Conservation (phyloP, 2,329 filamentous ascomycete genomes). For the Lachnellula occidentalis region DNA sequence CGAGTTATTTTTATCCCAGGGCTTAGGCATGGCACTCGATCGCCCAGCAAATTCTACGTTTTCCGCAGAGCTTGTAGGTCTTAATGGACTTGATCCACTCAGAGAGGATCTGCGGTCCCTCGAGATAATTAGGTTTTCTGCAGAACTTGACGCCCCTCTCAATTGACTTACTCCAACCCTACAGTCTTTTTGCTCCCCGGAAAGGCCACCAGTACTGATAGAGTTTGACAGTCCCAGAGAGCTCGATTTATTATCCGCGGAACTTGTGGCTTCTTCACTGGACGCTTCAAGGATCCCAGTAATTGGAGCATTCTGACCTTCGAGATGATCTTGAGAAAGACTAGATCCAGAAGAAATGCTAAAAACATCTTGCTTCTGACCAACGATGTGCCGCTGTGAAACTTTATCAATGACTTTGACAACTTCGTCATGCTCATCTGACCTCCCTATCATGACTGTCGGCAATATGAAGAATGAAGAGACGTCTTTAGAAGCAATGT, state of each 20-base stretch:
- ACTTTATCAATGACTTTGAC: slow-evolving; percentile 72
- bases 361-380: slow-evolving; percentile 37
- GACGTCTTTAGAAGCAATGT: slow-evolving; percentile 76
- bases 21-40: slow-evolving; percentile 9
- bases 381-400: slow-evolving; percentile 55
- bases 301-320: slow-evolving; percentile 31
- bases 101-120: not conserved
- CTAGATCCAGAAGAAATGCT: slow-evolving; percentile 50
- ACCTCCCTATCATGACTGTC: slow-evolving; percentile 71
- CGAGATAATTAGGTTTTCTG: not conserved
- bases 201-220: slow-evolving; percentile 5
- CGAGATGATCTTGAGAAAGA: slow-evolving; percentile 38
- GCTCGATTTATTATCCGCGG: slow-evolving; percentile 38
- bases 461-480: slow-evolving; percentile 91
- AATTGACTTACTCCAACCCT: slow-evolving; percentile 7
- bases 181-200: slow-evolving; percentile 8
- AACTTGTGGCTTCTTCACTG: slow-evolving; percentile 53
- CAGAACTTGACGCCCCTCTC: not conserved
- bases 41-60: slow-evolving; percentile 14
- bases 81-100: slow-evolving; percentile 10
- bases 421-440: slow-evolving; percentile 65
- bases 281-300: slow-evolving; percentile 35
- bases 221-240: slow-evolving; percentile 27
- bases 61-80: slow-evolving; percentile 21
- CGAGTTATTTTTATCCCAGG: slow-evolving; percentile 27